Conservation (phyloP, 805 yeast genomes). For the Suhomyces faveliae region DNA sequence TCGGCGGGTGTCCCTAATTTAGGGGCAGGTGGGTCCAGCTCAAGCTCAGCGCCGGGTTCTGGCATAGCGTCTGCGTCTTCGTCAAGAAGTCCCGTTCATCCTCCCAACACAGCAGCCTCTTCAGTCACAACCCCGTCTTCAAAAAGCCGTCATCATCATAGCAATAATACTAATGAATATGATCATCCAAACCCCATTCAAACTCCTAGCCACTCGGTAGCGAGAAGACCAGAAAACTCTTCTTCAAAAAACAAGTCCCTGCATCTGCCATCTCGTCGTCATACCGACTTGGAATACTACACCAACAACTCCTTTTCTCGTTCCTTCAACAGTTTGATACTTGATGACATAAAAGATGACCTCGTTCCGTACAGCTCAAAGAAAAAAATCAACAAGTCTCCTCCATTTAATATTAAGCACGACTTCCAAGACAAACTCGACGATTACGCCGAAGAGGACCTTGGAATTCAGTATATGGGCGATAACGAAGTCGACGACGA, state of each 20-base stretch:
- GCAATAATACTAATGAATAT: not conserved
- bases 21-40: not conserved
- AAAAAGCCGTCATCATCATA: not conserved
- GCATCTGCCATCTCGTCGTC: slow-evolving; percentile 7
- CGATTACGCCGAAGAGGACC: slow-evolving; percentile 18
- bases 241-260: not conserved
- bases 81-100: not conserved
- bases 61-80: not conserved
- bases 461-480: slow-evolving; percentile 9
- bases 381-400: slow-evolving; percentile 36
- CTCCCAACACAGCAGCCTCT: slow-evolving; percentile 4
- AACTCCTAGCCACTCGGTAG: slow-evolving; percentile 1
- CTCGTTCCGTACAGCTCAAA: not conserved
- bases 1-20: not conserved
- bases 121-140: slow-evolving; percentile 10
- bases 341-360: slow-evolving; percentile 35
- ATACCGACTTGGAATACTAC: slow-evolving; percentile 27
- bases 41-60: not conserved
- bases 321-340: slow-evolving; percentile 42
- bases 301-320: slow-evolving; percentile 41
- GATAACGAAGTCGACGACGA: slow-evolving; percentile 2
- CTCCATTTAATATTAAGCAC: slow-evolving; percentile 40
- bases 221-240: not conserved
- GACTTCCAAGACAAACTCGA: slow-evolving; percentile 25
- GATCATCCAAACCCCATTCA: not conserved